Base-by-base conservation (phyloP, 495 filamentous ascomycete species). In the Hypoxylon fuscum region DNA sequence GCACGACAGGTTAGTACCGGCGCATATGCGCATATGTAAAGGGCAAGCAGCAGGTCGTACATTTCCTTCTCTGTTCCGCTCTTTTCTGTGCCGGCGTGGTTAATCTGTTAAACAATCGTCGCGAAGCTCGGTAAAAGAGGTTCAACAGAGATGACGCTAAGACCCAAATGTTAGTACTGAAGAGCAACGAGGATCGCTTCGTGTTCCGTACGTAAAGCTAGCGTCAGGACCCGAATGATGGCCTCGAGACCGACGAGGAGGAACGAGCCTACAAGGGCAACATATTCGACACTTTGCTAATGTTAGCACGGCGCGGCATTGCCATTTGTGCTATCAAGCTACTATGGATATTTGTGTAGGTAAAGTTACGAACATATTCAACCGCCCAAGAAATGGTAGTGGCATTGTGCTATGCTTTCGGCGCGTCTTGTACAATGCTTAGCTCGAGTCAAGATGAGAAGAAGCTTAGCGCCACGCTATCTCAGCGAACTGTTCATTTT, bases 161-260 rank as follows among this genome's bases (percentile, higher is more conserved):
- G 47, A 49, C 37, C 4, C 12, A 5, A 76, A 37, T 75, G 69
- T 64, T 21, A 68, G 54, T 40, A 38, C 4, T 29, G 42, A 40
- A n/a, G 23, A 22, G 18, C 10, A 32, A 12, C 23, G 5, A 11
- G 18, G 6, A 42, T 17, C n/a, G 47, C 44, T 23, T n/a, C n/a
- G 34, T 15, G 48, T 23, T 2, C 77, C 89, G 77, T 77, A 95
- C 91, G 95, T 34, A 98, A 83, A 47, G 90, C 90, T 46, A 97
- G 86, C 1, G 95, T 98, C 46, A 97, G 87, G n/a, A 97, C 74
- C 54, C 93, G 84, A 60, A 96, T 87, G 47, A 96, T 66, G 22
- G 83, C 86, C 74, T 98, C 95, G 34, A 96, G 79, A 41, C 87
- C 79, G 37, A 97, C 85, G 31, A 98, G 82, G 29, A 91, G 66